phyloP scores from a whole-genome alignment of 2,329 filamentous ascomycete species.

The Epicoccum nigrum region DNA sequence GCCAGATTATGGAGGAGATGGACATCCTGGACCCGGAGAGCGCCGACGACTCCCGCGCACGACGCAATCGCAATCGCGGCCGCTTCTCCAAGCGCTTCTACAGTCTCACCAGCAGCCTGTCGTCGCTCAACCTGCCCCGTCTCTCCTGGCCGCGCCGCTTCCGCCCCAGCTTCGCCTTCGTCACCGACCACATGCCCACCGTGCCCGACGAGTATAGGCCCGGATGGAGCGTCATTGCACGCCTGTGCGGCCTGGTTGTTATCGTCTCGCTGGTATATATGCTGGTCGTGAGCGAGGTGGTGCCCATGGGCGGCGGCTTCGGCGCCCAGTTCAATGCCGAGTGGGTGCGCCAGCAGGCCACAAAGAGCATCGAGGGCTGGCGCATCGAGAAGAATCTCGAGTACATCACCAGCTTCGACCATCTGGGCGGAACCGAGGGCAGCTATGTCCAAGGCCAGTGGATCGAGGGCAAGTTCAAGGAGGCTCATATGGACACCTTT shows the following conservation, averaged over 20 bases:
- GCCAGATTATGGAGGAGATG: conserved; percentile 82
- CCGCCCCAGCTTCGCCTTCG: conserved; percentile 30
- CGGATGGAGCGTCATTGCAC: conserved; percentile 71
- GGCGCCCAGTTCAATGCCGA: conserved; percentile 82
- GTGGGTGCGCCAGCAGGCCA: conserved; percentile 75
- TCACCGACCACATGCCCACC: conserved; percentile 48
- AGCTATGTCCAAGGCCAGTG: conserved; percentile 86
- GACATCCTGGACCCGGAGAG: conserved; percentile 47
- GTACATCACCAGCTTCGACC: conserved; percentile 82
- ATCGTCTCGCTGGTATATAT: conserved; percentile 81
- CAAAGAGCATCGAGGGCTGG: conserved; percentile 72
- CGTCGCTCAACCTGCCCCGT: conserved; percentile 57
- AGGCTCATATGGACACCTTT: conserved; percentile 76
- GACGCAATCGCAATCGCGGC: conserved; percentile 41
- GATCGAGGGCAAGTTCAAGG: conserved; percentile 76
- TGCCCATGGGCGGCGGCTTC: conserved; percentile 65
- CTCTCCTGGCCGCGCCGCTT: conserved; percentile 11
- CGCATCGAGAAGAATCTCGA: conserved; percentile 69
- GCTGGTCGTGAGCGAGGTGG: conserved; percentile 83
- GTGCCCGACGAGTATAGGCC: conserved; percentile 57
- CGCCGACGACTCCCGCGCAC: conserved; percentile 37
- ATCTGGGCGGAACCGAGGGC: conserved; percentile 92
- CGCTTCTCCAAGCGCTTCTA: conserved; percentile 63
- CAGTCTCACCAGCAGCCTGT: conserved; percentile 63
- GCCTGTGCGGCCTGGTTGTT: conserved; percentile 75